Conservation (phyloP, 2,329 filamentous ascomycete species). For the Pyrenochaeta sp. region DNA sequence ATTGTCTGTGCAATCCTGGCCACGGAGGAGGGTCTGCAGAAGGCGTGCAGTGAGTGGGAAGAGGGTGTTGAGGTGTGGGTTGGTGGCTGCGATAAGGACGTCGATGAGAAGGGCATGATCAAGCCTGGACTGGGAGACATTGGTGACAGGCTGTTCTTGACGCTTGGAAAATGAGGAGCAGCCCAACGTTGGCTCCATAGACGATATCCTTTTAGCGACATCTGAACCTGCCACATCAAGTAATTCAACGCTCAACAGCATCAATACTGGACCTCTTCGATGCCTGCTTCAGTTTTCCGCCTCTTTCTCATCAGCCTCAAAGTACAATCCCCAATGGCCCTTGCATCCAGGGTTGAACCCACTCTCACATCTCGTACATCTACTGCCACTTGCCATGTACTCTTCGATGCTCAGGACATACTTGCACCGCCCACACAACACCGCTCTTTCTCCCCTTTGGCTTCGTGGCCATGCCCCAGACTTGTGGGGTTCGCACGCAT, state of each 20-base stretch:
- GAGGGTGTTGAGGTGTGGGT: slow-evolving; percentile 82
- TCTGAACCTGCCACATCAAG: no score
- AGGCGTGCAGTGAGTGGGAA: slow-evolving; percentile 79
- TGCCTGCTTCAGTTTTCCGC: no score
- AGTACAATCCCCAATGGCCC: slow-evolving; percentile 46
- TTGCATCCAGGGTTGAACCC: slow-evolving; percentile 49
- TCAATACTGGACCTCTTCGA: no score
- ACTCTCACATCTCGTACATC: slow-evolving; percentile 34
- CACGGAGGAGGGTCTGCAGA: slow-evolving; percentile 73
- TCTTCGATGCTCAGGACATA: slow-evolving; percentile 36
- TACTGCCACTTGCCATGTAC: slow-evolving; percentile 41
- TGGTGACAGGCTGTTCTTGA: slow-evolving; percentile 88
- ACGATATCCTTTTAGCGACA: no score
- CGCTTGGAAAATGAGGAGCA: slow-evolving; percentile 72
- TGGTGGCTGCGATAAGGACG: slow-evolving; percentile 77
- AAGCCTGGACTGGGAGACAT: slow-evolving; percentile 90
- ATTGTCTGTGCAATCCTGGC: slow-evolving; percentile 80
- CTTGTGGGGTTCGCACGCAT: slow-evolving; percentile 34
- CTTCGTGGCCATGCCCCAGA: slow-evolving; percentile 31
- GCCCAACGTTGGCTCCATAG: neutral
- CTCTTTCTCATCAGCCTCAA: slow-evolving; percentile 15
- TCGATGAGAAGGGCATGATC: slow-evolving; percentile 86
- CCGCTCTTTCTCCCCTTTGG: slow-evolving; percentile 28
- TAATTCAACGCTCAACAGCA: no score
- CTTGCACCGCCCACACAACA: slow-evolving; percentile 44